phyloP scores from a whole-genome alignment of 192 early-diverging fungal genomes.

The Coemansia sp. region DNA sequence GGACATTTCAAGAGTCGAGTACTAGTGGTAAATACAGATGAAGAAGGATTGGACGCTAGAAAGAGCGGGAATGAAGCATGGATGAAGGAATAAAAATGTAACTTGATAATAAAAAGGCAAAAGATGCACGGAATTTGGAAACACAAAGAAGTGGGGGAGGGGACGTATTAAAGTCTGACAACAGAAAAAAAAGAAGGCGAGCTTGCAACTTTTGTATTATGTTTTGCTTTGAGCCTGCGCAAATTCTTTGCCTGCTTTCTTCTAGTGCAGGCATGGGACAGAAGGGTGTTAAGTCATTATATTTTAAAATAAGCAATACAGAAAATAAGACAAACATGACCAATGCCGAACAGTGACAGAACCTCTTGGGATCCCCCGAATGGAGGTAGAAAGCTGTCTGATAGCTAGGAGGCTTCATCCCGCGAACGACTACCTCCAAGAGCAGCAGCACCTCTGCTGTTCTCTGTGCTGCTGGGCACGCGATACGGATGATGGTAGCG shows the following conservation, averaged over 20 bases:
- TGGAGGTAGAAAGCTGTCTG: not conserved
- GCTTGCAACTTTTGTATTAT: too few species aligned
- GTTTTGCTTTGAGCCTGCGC: too few species aligned
- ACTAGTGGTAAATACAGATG: constrained; percentile 4
- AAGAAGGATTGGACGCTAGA: not conserved
- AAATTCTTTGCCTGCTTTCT: too few species aligned
- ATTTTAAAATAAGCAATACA: too few species aligned
- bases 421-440: constrained; percentile 6
- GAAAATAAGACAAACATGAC: too few species aligned
- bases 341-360: too few species aligned
- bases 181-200: constrained; percentile 1
- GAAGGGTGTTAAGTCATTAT: too few species aligned
- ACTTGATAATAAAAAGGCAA: not conserved
- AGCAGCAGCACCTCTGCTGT: not conserved
- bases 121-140: constrained; percentile 8
- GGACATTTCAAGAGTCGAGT: constrained; percentile 16
- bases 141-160: not conserved
- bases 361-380: too few species aligned
- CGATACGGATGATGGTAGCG: constrained; percentile 39
- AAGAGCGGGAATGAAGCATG: not conserved
- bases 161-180: not conserved
- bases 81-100: not conserved
- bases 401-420: constrained; percentile 8
- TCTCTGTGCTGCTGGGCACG: constrained; percentile 2
- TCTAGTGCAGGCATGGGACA: too few species aligned